Evolutionary conservation across 495 filamentous ascomycete species (phyloP), one percentile per base, ranked within the genome.

Genomic region (Penicillium chermesinum): DNA sequence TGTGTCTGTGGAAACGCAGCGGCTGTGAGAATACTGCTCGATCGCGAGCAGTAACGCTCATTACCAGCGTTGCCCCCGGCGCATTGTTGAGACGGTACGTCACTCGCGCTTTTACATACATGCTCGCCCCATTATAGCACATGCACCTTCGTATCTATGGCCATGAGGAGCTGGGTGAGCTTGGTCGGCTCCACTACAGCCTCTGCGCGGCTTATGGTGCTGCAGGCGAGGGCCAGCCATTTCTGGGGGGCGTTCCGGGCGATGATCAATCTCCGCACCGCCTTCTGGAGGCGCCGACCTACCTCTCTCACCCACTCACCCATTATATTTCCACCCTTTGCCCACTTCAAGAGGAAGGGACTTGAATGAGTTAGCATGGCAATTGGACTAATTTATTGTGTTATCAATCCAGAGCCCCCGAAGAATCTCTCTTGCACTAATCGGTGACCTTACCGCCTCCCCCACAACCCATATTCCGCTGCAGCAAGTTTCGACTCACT

Each of bases 201-300:
- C 22, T 48, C 42, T 55, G 59, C 62, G 64, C 64, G 58, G 53
- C 49, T 42, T 41, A 44, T 41, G 45, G 50, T 42, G 50, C 55
- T 38, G 42, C 39, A 41, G 50, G 48, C 52, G 54, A 59, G 44
- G 49, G 25, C 4, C 25, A 30, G 44, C 44, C 62, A 55, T 55
- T 55, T 60, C 54, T 70, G 64, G 65, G n/a, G 65, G 65, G 51
- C 48, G 51, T 53, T 58, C 54, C 62, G 61, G 25, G 55, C 56
- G 59, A 66, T 66, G 65, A 70, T 65, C 62, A 72, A 67, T 71
- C 69, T 73, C 70, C 70, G 70, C 70, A 73, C 70, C 70, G 70
- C 70, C 70, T 73, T 68, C 64, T 64, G 57, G 52, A 61, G 58
- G 57, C 58, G 46, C 52, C 54, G 46, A 51, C 52, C 56, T 51